Evolutionary conservation across 148 eudicot species (phyloP).

Genomic region (Persicaria tinctoria): DNA sequence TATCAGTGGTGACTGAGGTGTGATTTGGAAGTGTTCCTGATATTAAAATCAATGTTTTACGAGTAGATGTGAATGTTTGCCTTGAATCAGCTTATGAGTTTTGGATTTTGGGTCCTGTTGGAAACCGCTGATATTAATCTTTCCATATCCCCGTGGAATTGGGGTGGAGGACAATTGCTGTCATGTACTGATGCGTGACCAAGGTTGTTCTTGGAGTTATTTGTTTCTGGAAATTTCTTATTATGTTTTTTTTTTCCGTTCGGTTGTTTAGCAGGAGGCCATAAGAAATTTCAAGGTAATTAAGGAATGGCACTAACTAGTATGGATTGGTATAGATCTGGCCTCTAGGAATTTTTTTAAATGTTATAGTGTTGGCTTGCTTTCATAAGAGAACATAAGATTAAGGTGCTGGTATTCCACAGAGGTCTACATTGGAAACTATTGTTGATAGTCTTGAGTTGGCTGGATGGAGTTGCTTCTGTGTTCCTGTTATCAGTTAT

Average conservation of each 20-base stretch:
- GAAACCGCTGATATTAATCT: no score
- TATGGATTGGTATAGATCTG: background rate
- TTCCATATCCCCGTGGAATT: no score
- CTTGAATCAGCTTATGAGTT: background rate
- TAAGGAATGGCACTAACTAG: background rate
- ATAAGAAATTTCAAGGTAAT: background rate
- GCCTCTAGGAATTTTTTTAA: background rate
- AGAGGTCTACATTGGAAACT: background rate
- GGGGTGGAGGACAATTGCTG: background rate
- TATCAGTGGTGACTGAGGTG: background rate
- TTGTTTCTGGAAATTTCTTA: no score
- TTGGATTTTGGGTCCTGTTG: background rate
- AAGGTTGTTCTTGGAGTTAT: background rate
- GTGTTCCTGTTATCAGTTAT: background rate
- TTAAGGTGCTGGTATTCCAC: background rate
- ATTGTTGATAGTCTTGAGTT: background rate
- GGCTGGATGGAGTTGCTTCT: background rate
- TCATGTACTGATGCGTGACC: background rate
- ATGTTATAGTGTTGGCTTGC: background rate
- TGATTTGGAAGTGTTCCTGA: background rate
- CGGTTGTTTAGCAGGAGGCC: background rate
- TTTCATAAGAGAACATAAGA: background rate
- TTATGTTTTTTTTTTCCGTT: no score
- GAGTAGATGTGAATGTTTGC: background rate
- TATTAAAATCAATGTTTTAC: background rate